Conservation (phyloP, 2,329 filamentous ascomycete species). For the Penicillium oxalicum region DNA sequence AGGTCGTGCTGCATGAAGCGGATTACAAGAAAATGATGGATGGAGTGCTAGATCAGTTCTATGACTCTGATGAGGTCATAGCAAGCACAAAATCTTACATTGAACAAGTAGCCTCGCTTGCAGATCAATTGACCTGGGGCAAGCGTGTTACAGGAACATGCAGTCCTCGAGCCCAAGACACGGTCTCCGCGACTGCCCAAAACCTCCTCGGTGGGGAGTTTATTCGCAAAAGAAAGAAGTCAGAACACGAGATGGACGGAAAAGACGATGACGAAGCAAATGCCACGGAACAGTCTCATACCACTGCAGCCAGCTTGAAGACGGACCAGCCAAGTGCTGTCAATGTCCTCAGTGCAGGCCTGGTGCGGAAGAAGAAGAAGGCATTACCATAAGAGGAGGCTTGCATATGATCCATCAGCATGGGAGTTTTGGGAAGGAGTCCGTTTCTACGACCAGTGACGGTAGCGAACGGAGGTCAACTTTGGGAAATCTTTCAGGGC, state of each 20-base stretch:
- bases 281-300: conserved; percentile 2
- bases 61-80: conserved; percentile 33
- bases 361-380: conserved; percentile 41
- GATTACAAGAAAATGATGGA: conserved; percentile 39
- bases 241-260: conserved; percentile 12
- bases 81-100: conserved; percentile 40
- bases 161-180: conserved; percentile 8
- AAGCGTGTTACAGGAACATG: conserved; percentile 30
- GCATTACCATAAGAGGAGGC: conserved; percentile 12
- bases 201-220: conserved; percentile 28
- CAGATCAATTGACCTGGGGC: conserved; percentile 34
- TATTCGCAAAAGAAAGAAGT: conserved; percentile 37
- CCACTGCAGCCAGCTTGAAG: conserved; percentile 1
- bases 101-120: conserved; percentile 36
- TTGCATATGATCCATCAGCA: background rate
- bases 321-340: conserved; percentile 19
- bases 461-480: too few relatives aligned
- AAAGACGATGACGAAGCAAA: conserved; percentile 3
- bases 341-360: conserved; percentile 34
- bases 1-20: conserved; percentile 33
- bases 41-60: conserved; percentile 40
- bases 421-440: background rate
- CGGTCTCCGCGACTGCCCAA: conserved; percentile 11
- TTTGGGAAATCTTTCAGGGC: too few relatives aligned
- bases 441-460: too few relatives aligned